Percentiles rank a stretch among this genome's conserved stretches.
Conservation (phyloP, 2,329 filamentous ascomycete genomes). For the Trichoderma endophyticum region DNA sequence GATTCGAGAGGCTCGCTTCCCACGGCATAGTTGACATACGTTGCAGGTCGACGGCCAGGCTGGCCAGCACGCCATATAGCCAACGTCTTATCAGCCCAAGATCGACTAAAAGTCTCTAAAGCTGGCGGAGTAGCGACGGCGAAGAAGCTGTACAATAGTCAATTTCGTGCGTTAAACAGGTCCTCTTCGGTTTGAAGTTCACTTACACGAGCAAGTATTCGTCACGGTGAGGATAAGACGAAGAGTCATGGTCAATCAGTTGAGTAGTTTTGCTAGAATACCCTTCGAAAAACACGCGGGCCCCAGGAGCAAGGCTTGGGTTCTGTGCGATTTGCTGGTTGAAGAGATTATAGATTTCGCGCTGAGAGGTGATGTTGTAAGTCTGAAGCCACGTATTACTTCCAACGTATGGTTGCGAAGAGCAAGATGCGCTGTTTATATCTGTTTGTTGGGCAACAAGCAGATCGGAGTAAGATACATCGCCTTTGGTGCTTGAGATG, state of each 20-base stretch:
- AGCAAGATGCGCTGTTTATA: not conserved
- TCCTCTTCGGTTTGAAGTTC: not conserved
- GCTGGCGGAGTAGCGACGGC: not conserved
- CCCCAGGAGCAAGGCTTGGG: not conserved
- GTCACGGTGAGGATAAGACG: not conserved
- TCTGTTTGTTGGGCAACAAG: not conserved
- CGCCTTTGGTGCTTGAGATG: not conserved
- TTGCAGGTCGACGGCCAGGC: not conserved
- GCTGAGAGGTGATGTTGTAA: not conserved
- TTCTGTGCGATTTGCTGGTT: not conserved
- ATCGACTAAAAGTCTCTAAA: not conserved
- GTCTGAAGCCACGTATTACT: conserved; percentile 1
- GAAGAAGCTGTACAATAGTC: not conserved
- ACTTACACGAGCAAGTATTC: conserved; percentile 6
- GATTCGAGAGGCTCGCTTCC: not conserved
- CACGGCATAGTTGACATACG: not conserved
- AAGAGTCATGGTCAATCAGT: not conserved
- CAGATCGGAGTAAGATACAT: not conserved
- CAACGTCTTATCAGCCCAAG: not conserved
- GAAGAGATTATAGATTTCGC: not conserved
- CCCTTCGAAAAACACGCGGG: not conserved
- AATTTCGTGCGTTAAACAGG: accelerated
- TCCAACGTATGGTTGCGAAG: not conserved
- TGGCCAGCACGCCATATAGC: not conserved
- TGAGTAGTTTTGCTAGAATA: not conserved